Evolutionary conservation across 306 rosid genomes (phyloP), one percentile per base, ranked within the genome.

Genomic region (Pueraria montana): DNA sequence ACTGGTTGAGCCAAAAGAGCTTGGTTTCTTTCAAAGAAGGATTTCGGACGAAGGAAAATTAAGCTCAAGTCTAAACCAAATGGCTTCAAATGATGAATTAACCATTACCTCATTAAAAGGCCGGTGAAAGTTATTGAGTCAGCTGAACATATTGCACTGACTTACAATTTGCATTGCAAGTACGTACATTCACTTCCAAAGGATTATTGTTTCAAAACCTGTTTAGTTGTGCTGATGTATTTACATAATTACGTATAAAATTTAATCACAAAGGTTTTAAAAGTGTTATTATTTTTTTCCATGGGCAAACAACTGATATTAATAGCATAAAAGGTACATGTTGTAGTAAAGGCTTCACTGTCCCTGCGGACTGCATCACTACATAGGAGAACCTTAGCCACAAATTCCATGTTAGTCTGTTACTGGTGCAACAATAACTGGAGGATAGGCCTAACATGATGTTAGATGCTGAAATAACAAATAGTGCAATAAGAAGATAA

Each of bases 371-470:
- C 0, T 11, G 4, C 49, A 43, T 43, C 53, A 48, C 5, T 55
- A 8, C 11, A 18, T 55, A 11, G 23, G 5, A 56, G 11, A 18
- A 20, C 30, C 27, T 11, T 20, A 55, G 30, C 62, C 27, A 42
- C 8, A 23, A 38, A 4, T 59, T 76, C 10, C 71, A 76, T 58
- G 30, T 61, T 16, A 26, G 58, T 59, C 71, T 76, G 0, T 27
- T 24, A 14, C 46, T 24, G 20, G 45, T 76, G 42, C 58, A 76
- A 26, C 58, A 83, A 5, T 34, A 63, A 1, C 83, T 84, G 0
- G 81, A 87, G 34, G 68, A 79, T 3, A 38, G 71, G 17, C 83
- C 77, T 53, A 69, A 8, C 5, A 20, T 53, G 24, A 18, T 18
- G 26, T 6, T n/a, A 17, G 23, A 18, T 6, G 13, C 62, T 55